phyloP scores from a whole-genome alignment of 257 asterid species.

The Penstemon davidsonii region DNA sequence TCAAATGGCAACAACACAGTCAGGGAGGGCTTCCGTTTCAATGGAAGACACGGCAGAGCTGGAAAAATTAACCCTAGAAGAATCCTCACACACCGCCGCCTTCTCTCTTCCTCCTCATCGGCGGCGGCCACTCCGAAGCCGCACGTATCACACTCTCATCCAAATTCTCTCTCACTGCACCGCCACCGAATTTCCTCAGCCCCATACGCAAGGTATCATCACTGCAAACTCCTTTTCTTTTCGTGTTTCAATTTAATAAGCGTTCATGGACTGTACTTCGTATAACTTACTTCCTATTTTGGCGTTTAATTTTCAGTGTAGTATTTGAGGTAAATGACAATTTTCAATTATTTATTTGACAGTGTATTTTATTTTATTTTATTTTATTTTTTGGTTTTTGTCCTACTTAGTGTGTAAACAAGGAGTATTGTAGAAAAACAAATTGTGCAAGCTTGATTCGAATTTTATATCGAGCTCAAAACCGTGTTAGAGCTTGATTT shows the following conservation, averaged over 20 bases:
- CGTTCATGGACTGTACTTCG: no score
- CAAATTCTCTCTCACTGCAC: slow-evolving; percentile 46
- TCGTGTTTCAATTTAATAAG: no score
- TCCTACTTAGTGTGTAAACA: no score
- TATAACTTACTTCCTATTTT: no score
- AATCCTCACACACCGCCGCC: slow-evolving; percentile 31
- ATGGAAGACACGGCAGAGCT: slow-evolving; percentile 44
- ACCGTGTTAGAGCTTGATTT: no score
- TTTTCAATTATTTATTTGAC: not conserved
- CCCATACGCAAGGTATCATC: slow-evolving; percentile 43
- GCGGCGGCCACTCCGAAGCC: slow-evolving; percentile 69
- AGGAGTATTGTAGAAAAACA: no score
- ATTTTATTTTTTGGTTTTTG: not conserved
- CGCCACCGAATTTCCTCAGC: slow-evolving; percentile 21
- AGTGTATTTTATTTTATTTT: not conserved
- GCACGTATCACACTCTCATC: slow-evolving; percentile 46
- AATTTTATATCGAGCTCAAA: no score
- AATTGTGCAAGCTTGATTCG: no score
- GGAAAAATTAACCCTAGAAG: slow-evolving; percentile 31
- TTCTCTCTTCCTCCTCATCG: slow-evolving; percentile 37
- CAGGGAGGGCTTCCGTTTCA: not conserved
- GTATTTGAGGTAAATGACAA: not conserved
- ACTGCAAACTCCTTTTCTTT: not conserved
- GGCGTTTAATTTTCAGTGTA: no score
- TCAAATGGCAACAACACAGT: no score